Percentiles rank a stretch among this genome's conserved stretches.
phyloP scores from a whole-genome alignment of 352 stramenopile species.

The Pythium coloratum region DNA sequence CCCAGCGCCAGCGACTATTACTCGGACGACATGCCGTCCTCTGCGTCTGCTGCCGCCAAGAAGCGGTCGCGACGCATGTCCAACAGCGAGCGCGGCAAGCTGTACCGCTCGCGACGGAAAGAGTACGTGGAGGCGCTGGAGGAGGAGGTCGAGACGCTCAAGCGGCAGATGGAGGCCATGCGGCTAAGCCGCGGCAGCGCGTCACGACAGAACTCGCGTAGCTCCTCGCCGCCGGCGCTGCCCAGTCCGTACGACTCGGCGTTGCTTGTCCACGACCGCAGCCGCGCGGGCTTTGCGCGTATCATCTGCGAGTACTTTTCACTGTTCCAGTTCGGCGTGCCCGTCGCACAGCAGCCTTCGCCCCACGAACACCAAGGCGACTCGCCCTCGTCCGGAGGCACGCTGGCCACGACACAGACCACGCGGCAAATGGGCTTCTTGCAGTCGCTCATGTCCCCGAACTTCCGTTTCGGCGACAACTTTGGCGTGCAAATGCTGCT shows the following conservation, averaged over 20 bases:
- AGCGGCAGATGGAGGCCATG: slow-evolving; percentile 47
- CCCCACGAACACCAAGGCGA: neutral
- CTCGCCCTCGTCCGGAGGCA: slow-evolving; percentile 26
- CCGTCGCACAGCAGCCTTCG: slow-evolving; percentile 22
- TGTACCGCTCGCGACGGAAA: slow-evolving; percentile 57
- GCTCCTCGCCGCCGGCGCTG: slow-evolving; percentile 10
- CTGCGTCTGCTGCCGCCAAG: slow-evolving; percentile 10
- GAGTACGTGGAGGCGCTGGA: slow-evolving; percentile 43
- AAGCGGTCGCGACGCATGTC: slow-evolving; percentile 37
- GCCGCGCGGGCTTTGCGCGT: slow-evolving; percentile 28
- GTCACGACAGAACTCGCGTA: neutral
- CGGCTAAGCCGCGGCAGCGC: slow-evolving; percentile 33
- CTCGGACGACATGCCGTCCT: neutral
- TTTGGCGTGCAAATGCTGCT: slow-evolving; percentile 39
- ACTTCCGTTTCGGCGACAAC: slow-evolving; percentile 49
- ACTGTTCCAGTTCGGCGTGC: slow-evolving; percentile 48
- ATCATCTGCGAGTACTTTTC: slow-evolving; percentile 54
- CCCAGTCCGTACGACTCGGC: slow-evolving; percentile 12
- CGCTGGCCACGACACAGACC: slow-evolving; percentile 1
- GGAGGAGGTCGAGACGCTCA: slow-evolving; percentile 38
- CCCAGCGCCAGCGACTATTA: neutral
- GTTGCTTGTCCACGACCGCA: slow-evolving; percentile 24
- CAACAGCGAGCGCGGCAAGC: slow-evolving; percentile 69
- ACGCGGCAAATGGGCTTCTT: slow-evolving; percentile 39
- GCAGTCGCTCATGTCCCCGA: slow-evolving; percentile 34